Evolutionary conservation across 2,329 filamentous ascomycete species (phyloP).

Genomic region (Phoma sp.): DNA sequence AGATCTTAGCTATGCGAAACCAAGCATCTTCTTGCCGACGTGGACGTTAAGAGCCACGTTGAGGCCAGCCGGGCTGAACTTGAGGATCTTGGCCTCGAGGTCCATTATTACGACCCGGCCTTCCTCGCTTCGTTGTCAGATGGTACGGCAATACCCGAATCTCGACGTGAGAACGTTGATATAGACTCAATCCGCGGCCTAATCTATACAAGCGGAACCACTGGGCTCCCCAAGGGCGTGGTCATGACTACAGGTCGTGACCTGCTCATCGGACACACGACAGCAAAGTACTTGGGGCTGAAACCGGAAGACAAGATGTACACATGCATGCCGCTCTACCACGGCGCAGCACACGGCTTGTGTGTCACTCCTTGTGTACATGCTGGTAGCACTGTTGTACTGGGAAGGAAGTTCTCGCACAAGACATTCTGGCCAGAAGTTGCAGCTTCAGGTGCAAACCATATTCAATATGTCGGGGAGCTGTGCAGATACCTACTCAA

Average conservation of each 20-base stretch:
- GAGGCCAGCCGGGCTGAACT: conserved; percentile 35
- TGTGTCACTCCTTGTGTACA: conserved; percentile 39
- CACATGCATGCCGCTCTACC: conserved; percentile 50
- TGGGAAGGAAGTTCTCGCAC: conserved; percentile 43
- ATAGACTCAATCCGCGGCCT: conserved; percentile 38
- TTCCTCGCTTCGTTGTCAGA: conserved; percentile 34
- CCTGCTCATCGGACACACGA: conserved; percentile 30
- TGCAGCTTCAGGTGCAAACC: conserved; percentile 34
- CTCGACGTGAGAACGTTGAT: conserved; percentile 28
- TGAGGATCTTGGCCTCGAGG: conserved; percentile 28
- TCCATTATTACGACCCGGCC: conserved; percentile 39
- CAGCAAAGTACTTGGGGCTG: conserved; percentile 35
- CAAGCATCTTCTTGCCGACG: conserved; percentile 54
- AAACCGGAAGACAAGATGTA: conserved; percentile 41
- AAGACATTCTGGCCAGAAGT: conserved; percentile 50
- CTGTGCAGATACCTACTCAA: conserved; percentile 47
- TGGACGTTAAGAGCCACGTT: conserved; percentile 57
- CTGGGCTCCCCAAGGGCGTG: conserved; percentile 45
- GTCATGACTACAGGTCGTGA: conserved; percentile 37
- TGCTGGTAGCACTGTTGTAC: conserved; percentile 40
- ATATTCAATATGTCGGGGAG: conserved; percentile 49
- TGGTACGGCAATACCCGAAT: conserved; percentile 30
- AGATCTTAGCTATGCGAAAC: conserved; percentile 55
- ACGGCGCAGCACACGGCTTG: conserved; percentile 42
- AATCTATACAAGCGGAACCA: conserved; percentile 48